Evolutionary conservation across 2,329 filamentous ascomycete species (phyloP).

Genomic region (Trichoderma sp.): DNA sequence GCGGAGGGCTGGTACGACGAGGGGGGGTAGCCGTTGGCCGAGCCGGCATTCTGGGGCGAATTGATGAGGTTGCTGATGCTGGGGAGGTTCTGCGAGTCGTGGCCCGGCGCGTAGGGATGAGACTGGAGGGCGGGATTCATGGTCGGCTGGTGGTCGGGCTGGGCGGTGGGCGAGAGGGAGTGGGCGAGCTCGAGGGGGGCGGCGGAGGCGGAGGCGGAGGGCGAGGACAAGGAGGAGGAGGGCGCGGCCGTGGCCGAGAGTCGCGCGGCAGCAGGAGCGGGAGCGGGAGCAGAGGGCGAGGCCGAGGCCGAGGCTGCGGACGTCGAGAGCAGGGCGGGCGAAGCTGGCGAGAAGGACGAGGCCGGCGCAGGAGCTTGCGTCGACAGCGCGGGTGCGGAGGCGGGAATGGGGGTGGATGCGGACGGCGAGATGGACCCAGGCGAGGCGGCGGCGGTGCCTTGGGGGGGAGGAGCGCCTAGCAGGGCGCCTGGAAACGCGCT

Average conservation of each 20-base stretch:
- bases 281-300: conserved; percentile 28
- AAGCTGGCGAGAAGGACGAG: neutral
- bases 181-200: neutral
- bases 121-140: conserved; percentile 38
- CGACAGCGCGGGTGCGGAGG: conserved; percentile 27
- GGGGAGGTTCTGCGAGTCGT: conserved; percentile 69
- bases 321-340: conserved; percentile 26
- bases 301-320: conserved; percentile 19
- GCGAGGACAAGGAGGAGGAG: conserved; percentile 29
- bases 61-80: conserved; percentile 86
- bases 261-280: conserved; percentile 14
- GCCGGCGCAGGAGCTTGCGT: conserved; percentile 30
- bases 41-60: conserved; percentile 48
- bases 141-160: conserved; percentile 41
- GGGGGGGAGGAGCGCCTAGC: neutral
- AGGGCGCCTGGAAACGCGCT: neutral
- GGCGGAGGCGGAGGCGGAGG: conserved; percentile 30
- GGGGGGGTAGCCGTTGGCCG: conserved; percentile 35
- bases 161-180: conserved; percentile 28
- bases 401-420: conserved; percentile 30
- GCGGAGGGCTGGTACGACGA: conserved; percentile 29
- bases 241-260: conserved; percentile 18
- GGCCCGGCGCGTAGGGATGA: conserved; percentile 36
- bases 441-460: conserved; percentile 25
- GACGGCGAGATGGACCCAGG: conserved; percentile 30